Evolutionary conservation across 2,329 filamentous ascomycete species (phyloP), one percentile per base, ranked within the genome.

Genomic region (Sporothrix schenckii): DNA sequence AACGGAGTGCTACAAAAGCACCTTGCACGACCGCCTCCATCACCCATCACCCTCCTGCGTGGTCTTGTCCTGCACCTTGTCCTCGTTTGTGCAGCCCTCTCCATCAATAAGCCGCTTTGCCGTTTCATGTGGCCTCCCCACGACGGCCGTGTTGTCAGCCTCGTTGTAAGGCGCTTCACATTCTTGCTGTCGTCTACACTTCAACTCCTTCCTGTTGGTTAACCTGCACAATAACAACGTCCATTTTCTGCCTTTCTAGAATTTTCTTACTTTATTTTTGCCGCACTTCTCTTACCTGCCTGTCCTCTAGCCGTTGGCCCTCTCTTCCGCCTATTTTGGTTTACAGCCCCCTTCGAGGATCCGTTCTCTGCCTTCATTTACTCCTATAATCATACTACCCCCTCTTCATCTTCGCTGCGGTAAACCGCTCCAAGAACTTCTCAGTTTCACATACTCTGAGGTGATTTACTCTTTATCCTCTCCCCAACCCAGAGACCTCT

Each of bases 381-480:
- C 61, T 52, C 61, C 60, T 61, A 19, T 16, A n/a, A 16, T 19
- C 61, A n/a, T 39, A n/a, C 47, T 61, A 4, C 2, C n/a, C 58
- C 21, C 39, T 21, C 19, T 41, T 44, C 41, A 14, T 44, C 47
- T 50, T 50, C 58, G 56, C 27, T 65, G 47, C 16, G 27, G 27
- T 66, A 52, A 52, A 39, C 27, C 19, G 44, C 27, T 52, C 52
- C 47, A 39, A 52, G 27, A 10, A 52, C 44, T 19, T 52, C 52
- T 34, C n/a, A 66, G 47, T 66, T 66, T 66, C 61, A 66, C 27
- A 52, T 52, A 52, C 61, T 47, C 56, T 44, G n/a, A 44, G 19
- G 34, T 47, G 58, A 44, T 61, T 27, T 61, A 5, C 49, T 9
- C 49, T 50, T 50, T n/a, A n/a, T 19, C 14, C 14, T 49, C 47